Evolutionary conservation across 139 green algal species (phyloP).

Genomic region (Desmodesmus armatus): DNA sequence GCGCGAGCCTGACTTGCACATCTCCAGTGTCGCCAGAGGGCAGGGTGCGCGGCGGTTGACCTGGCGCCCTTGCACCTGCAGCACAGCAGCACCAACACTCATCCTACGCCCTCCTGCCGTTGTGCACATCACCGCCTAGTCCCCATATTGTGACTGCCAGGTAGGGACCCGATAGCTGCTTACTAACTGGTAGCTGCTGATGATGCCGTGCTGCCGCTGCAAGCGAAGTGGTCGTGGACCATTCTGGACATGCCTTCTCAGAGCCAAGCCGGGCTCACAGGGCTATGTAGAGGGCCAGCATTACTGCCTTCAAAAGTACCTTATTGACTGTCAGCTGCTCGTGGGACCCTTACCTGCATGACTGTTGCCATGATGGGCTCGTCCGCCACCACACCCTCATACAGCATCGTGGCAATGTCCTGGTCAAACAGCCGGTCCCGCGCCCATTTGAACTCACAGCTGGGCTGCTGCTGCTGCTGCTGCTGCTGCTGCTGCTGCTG

Average conservation of each 20-base stretch:
- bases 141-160: no score
- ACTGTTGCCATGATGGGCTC: conserved; percentile 70
- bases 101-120: no score
- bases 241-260: no score
- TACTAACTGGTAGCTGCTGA: no score
- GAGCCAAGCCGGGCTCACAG: no score
- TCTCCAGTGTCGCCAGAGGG: conserved; percentile 95
- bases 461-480: conserved; percentile 9
- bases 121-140: no score
- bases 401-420: conserved; percentile 77
- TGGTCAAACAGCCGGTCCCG: conserved; percentile 91
- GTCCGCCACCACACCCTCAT: conserved; percentile 81
- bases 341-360: conserved; percentile 54
- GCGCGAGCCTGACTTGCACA: conserved; percentile 92
- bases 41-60: conserved; percentile 60
- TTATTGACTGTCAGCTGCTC: not conserved
- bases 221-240: no score
- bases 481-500: not conserved
- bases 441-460: conserved; percentile 82
- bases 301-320: no score
- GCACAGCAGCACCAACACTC: not conserved
- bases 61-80: conserved; percentile 49
- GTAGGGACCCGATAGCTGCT: no score
- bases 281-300: no score
- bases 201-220: no score